Evolutionary conservation across 352 stramenopile species (phyloP), one percentile per base, ranked within the genome.

Genomic region (Pythium volutum): DNA sequence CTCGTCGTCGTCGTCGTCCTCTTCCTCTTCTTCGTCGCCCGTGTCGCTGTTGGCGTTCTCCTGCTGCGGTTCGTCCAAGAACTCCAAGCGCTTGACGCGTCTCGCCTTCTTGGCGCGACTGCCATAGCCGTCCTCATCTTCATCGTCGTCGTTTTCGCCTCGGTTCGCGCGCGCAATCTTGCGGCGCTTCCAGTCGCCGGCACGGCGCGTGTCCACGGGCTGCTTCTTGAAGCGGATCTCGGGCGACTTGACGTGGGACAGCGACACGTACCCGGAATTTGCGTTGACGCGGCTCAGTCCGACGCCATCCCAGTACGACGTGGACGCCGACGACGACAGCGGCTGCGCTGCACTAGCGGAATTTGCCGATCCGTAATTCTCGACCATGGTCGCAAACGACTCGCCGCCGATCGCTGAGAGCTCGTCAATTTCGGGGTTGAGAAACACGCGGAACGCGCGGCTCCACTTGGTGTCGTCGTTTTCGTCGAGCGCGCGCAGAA

Each of bases 161-260:
- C 46, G 64, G 49, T 64, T 80, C 33, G 74, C 62, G 6, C 79
- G 75, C 55, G 74, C 68, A 49, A 88, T 53, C 18, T 77, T 71
- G 12, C 80, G 62, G 6, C 80, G 80, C 59, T 89, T 89, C 59
- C 77, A 79, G 66, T 84, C 69, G 11, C 77, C 76, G 31, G 14
- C 3, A 11, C 31, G 8, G 22, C 74, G 76, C n/a, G 59, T 66
- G 62, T 85, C 65, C n/a, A 59, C 71, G 11, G 60, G 48, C 48
- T 75, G 68, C 50, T 85, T 78, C 55, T 76, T 84, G 66, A 91
- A 91, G 55, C 79, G 80, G 58, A 91, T 89, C 66, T 91, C 75
- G 11, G 80, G 82, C 50, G 82, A 91, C 55, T 82, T 78, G 45
- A 91, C 67, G 50, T 81, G 73, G 53, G 82, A 91, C 22, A 91